Conservation (phyloP, 129 eudicot species). For the Flaveria sonorensis region DNA sequence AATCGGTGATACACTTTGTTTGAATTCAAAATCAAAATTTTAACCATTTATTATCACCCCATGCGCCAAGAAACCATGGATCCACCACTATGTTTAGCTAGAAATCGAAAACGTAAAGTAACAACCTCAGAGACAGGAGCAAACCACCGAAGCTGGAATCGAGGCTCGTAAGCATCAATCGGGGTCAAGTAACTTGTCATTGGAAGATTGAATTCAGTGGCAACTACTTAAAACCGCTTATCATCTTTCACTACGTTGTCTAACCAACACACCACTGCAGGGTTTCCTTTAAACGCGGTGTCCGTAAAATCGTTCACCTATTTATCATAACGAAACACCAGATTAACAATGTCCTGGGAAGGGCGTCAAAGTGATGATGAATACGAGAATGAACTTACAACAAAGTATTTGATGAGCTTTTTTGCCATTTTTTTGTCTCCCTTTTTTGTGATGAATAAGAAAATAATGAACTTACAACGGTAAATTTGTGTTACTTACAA, state of each 20-base stretch:
- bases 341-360: neutral
- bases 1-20: too few relatives aligned
- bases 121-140: slow-evolving; percentile 79
- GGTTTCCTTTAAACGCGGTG: slow-evolving; percentile 83
- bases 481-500: too few relatives aligned
- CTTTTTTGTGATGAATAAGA: too few relatives aligned
- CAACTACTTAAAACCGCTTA: slow-evolving; percentile 75
- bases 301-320: slow-evolving; percentile 86
- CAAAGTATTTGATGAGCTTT: slow-evolving; percentile 52
- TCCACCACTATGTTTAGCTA: too few relatives aligned
- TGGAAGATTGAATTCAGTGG: slow-evolving; percentile 79
- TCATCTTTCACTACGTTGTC: slow-evolving; percentile 60
- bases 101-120: neutral
- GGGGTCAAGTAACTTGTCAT: slow-evolving; percentile 69
- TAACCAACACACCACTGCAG: slow-evolving; percentile 86
- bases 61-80: too few relatives aligned
- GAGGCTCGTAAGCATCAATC: slow-evolving; percentile 39
- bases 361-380: neutral
- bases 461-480: too few relatives aligned
- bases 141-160: slow-evolving; percentile 87
- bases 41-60: too few relatives aligned
- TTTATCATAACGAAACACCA: neutral
- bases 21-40: too few relatives aligned
- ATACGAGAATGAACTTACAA: slow-evolving; percentile 36
- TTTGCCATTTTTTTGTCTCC: slow-evolving; percentile 38